Evolutionary conservation across 1,284 basidiomycete genomes (phyloP).

Genomic region (Erythrobasidium hasegawianum): DNA sequence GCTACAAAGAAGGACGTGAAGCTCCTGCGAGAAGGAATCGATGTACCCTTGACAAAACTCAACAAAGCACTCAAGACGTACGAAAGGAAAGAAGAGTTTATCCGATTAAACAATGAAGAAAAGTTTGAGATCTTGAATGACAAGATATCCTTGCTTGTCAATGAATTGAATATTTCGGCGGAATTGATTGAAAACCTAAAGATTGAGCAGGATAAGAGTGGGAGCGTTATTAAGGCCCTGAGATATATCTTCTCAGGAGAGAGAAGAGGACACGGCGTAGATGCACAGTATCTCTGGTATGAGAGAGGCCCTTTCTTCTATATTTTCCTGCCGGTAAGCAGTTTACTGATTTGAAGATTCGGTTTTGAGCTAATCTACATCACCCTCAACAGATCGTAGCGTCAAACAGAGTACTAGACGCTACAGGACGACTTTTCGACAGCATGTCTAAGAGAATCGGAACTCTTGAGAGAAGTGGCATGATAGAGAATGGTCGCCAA

Average conservation of each 20-base stretch:
- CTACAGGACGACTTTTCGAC: conserved; percentile 28
- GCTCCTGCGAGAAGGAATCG: conserved; percentile 47
- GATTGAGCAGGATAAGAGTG: conserved; percentile 9
- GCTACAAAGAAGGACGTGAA: conserved; percentile 48
- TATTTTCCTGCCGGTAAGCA: conserved; percentile 29
- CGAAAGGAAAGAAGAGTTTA: conserved; percentile 39
- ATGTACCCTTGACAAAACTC: conserved; percentile 47
- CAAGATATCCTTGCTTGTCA: conserved; percentile 28
- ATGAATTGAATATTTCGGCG: conserved; percentile 13
- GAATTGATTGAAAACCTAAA: conserved; percentile 23
- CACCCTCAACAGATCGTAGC: conserved; percentile 22
- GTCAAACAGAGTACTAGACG: conserved; percentile 24
- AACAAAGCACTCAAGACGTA: conserved; percentile 46
- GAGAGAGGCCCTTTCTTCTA: conserved; percentile 33
- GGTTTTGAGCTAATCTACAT: neutral
- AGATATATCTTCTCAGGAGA: conserved; percentile 27
- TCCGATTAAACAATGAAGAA: conserved; percentile 38
- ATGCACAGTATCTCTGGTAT: conserved; percentile 15
- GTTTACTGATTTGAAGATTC: neutral
- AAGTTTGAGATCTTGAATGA: conserved; percentile 37
- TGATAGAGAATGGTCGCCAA: conserved; percentile 9
- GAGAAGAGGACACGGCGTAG: neutral
- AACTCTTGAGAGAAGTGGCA: conserved; percentile 19
- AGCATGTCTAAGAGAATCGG: conserved; percentile 23
- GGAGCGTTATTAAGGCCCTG: conserved; percentile 15